Base-by-base conservation (phyloP, 2,329 filamentous ascomycete genomes). In the Clathrospora elynae region DNA sequence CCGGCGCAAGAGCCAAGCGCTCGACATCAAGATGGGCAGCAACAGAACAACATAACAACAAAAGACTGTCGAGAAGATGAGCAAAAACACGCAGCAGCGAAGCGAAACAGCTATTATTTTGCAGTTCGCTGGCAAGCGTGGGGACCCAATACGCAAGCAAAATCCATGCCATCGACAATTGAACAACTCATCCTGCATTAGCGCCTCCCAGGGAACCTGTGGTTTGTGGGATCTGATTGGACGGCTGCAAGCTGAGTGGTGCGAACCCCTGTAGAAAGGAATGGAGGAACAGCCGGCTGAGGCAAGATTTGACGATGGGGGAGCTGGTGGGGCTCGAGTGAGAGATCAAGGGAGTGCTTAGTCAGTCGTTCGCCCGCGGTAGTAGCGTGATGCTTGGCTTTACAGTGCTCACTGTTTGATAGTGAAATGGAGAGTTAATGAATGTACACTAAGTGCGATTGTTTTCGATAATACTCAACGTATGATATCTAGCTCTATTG, bases 151-250 rank as follows among this genome's bases (percentile, higher is more conserved):
- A n/a, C n/a, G 51, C 40, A 43, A n/a, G n/a, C n/a, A n/a, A n/a
- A 51, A 50, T 55, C 55, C 51, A 55, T 55, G 52, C 52, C 56
- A 48, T 51, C 44, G 53, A 54, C 61, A 62, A 58, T 65, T 63
- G 63, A 59, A 66, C 65, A 68, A 64, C 63, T 65, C 66, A 68
- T 65, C 61, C 49, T 64, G 62, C 66, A 67, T 68, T 68, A 68
- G 66, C 63, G 63, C 42, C 39, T 56, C 33, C 57, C 57, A 61
- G 59, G 60, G 48, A 58, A 61, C 51, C 46, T 38, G 49, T 20
- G 30, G n/a, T 16, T 35, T 35, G 11, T 6, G 48, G 13, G 23
- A 5, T 33, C 31, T 62, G 36, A 67, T 67, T 67, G 57, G 62
- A 6, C 33, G n/a, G 19, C 19, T 4, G n/a, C 28, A 16, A 34